Conservation (phyloP, 2,329 filamentous ascomycete genomes). For the Conoideocrella luteorostrata region DNA sequence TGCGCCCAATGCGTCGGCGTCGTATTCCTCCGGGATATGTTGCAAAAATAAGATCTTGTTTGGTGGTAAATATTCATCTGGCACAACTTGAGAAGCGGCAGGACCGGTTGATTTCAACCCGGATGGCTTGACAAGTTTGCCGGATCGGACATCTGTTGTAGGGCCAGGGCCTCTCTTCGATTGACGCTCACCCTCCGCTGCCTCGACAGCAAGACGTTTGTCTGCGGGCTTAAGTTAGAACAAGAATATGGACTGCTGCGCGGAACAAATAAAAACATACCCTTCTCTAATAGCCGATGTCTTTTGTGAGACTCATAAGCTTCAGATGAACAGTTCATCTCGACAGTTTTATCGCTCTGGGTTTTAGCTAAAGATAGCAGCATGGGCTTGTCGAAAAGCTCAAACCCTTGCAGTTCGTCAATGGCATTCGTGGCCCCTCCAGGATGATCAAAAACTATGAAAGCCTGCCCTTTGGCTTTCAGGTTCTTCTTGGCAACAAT, state of each 20-base stretch:
- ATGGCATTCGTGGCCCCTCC: constrained; percentile 76
- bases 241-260: background rate
- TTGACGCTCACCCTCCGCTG: constrained; percentile 70
- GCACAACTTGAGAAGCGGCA: constrained; percentile 65
- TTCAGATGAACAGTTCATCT: constrained; percentile 65
- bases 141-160: constrained; percentile 47
- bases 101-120: constrained; percentile 73
- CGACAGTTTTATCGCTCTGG: constrained; percentile 80
- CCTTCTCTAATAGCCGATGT: constrained; percentile 80
- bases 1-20: constrained; percentile 68
- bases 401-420: constrained; percentile 86
- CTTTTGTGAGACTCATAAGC: constrained; percentile 84
- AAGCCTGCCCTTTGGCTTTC: constrained; percentile 91
- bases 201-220: constrained; percentile 75
- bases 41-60: constrained; percentile 96
- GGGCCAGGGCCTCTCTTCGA: constrained; percentile 56
- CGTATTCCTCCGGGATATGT: constrained; percentile 82
- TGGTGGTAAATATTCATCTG: constrained; percentile 95
- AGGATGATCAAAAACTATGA: constrained; percentile 81
- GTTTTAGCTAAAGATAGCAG: constrained; percentile 74
- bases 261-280: constrained; percentile 45
- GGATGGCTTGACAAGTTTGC: constrained; percentile 53
- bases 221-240: constrained; percentile 31
- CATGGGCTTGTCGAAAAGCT: constrained; percentile 89
- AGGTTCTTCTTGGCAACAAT: constrained; percentile 85